Conservation (phyloP, 495 filamentous ascomycete genomes). For the Talaromyces adpressus region DNA sequence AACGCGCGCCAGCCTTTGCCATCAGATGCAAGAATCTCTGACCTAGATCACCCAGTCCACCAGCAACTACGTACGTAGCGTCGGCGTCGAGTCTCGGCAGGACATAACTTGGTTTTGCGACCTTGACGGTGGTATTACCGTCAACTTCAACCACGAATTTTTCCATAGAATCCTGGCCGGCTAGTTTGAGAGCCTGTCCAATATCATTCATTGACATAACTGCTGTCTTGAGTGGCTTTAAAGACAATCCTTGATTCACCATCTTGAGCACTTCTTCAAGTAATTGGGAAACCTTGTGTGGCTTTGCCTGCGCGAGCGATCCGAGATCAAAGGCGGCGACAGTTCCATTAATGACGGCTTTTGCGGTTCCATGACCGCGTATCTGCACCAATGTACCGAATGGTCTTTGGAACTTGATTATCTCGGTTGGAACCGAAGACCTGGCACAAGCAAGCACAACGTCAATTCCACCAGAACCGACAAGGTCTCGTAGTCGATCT, state of each 20-base stretch:
- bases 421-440: neutral
- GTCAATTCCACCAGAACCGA: neutral
- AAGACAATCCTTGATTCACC: neutral
- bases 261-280: neutral
- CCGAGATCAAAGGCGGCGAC: neutral
- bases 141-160: constrained; percentile 38
- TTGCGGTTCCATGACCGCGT: neutral
- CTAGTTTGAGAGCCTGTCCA: constrained; percentile 34
- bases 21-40: constrained; percentile 26
- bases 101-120: constrained; percentile 4
- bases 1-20: constrained; percentile 26
- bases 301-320: neutral
- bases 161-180: constrained; percentile 41
- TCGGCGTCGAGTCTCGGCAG: constrained; percentile 8
- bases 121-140: constrained; percentile 8
- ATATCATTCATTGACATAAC: constrained; percentile 20
- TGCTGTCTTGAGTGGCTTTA: neutral
- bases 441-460: neutral
- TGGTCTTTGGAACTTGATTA: neutral
- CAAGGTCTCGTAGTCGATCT: neutral
- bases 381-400: neutral
- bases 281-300: neutral
- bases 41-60: constrained; percentile 39
- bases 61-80: constrained; percentile 34
- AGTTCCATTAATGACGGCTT: neutral